Base-by-base conservation (phyloP, 495 filamentous ascomycete species). In the Gamarada debralockiae region DNA sequence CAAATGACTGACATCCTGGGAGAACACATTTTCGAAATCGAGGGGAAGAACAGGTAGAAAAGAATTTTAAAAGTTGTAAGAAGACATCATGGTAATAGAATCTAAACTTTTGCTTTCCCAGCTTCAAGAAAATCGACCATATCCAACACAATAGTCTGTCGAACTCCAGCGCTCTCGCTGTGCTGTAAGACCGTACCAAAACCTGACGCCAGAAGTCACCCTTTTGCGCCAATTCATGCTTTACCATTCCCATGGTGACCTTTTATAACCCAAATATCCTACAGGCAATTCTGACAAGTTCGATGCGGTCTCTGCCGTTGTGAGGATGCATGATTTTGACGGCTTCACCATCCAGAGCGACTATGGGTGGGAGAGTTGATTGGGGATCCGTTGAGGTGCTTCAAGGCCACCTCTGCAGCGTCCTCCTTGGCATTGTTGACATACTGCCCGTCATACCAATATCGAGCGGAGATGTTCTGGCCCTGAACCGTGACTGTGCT, bases 361-460 rank as follows among this genome's bases (percentile, higher is more conserved):
- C 59, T 65, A 22, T 57, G 54, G 8, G 62, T 48, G 12, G 57
- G 64, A 21, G 66, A 67, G 53, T 48, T 61, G 6, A 60, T 57
- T 37, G 31, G 52, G 0, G 61, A 64, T 38, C 51, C 56, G 21
- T 43, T 27, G 14, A 81, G 64, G 64, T 70, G 73, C 55, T 71
- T 76, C 50, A 92, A 62, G 43, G 86, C 85, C 53, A 86, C 73
- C 68, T 90, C 90, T 60, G 91, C 90, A 29, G 89, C 91, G 67
- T 96, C 91, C 63, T 96, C 92, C 68, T 81, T 87, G 47, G 92
- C 91, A 63, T 92, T 93, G 70, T 91, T 80, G 70, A 90, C 70
- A 61, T 85, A 87, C 57, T 89, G 79, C 33, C 89, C 91, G 67
- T 95, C 90, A 68, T 95, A 96, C 90, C 88, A 96, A 73, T 83